A percentile compares a stretch with the other conserved stretches of the same genome.
Conservation (phyloP, 2,329 filamentous ascomycete genomes). For the Fusarium solani-melongenae region DNA sequence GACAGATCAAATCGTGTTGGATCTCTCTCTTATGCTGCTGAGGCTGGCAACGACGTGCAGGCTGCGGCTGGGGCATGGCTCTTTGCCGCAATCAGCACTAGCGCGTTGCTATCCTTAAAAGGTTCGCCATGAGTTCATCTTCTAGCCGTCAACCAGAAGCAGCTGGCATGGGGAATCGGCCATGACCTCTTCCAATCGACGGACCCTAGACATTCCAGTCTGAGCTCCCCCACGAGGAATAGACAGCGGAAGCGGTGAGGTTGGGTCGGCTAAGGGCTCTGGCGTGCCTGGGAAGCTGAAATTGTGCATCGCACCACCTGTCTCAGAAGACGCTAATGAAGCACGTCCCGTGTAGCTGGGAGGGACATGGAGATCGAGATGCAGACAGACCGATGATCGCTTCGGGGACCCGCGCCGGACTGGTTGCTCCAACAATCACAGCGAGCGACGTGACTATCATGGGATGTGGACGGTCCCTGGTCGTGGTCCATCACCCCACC, state of each 20-base stretch:
- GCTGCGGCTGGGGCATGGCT: conserved; percentile 13
- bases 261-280: conserved; percentile 18
- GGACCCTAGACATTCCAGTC: background rate
- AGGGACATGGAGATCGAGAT: conserved; percentile 37
- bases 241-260: conserved; percentile 36
- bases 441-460: conserved; percentile 9
- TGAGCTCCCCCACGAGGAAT: background rate
- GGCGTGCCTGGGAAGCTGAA: conserved; percentile 36
- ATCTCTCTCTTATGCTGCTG: background rate
- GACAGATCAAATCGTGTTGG: conserved; percentile 3
- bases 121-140: conserved; percentile 17
- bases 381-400: conserved; percentile 33
- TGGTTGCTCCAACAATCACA: conserved; percentile 1
- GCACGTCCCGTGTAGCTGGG: conserved; percentile 41
- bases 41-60: conserved; percentile 16
- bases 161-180: background rate
- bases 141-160: conserved; percentile 3
- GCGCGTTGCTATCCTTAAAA: conserved; percentile 34
- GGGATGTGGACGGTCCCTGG: background rate
- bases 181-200: background rate
- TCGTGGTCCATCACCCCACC: conserved; percentile 1
- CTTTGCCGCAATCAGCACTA: conserved; percentile 19
- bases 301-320: conserved; percentile 32
- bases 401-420: conserved; percentile 15
- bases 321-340: conserved; percentile 29